Conservation (phyloP, 768 basidiomycete species). For the Leccinum rimulosum region DNA sequence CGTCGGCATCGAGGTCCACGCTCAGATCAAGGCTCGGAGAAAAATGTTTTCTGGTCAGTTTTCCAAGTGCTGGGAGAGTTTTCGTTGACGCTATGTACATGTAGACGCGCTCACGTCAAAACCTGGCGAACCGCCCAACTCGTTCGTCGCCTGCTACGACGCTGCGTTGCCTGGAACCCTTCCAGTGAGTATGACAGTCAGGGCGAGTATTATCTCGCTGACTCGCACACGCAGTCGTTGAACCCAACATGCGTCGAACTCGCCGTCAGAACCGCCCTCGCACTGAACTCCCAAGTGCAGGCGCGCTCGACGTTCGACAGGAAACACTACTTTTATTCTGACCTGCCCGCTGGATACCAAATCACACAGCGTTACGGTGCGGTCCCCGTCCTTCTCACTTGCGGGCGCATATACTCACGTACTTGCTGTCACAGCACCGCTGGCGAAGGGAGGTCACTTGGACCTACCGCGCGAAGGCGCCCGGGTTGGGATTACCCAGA, state of each 20-base stretch:
- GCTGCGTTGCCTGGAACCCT: slow-evolving; percentile 92
- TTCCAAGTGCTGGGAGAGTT: too few relatives aligned
- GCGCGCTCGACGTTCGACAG: slow-evolving; percentile 82
- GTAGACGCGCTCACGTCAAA: slow-evolving; percentile 43
- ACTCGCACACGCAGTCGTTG: slow-evolving; percentile 29
- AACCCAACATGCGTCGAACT: slow-evolving; percentile 74
- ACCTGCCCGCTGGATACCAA: slow-evolving; percentile 92
- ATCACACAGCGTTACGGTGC: slow-evolving; percentile 94
- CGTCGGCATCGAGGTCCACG: slow-evolving; percentile 94
- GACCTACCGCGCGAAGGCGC: slow-evolving; percentile 38
- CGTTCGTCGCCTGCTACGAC: slow-evolving; percentile 72
- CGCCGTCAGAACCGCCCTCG: slow-evolving; percentile 77
- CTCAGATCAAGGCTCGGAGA: slow-evolving; percentile 81
- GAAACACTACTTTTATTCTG: slow-evolving; percentile 98
- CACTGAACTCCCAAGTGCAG: slow-evolving; percentile 67
- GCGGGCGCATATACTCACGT: not conserved
- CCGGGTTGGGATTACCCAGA: slow-evolving; percentile 82
- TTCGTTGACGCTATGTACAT: not conserved
- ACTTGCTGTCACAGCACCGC: slow-evolving; percentile 55
- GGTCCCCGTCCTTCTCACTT: not conserved
- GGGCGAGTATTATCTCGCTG: not conserved
- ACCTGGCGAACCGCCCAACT: slow-evolving; percentile 60
- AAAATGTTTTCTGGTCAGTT: slow-evolving; percentile 84
- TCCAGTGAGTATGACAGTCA: slow-evolving; percentile 54
- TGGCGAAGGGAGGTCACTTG: slow-evolving; percentile 69